Evolutionary conservation across 1,139 yeast species (phyloP).

Genomic region (Debaryomyces nepalensis): DNA sequence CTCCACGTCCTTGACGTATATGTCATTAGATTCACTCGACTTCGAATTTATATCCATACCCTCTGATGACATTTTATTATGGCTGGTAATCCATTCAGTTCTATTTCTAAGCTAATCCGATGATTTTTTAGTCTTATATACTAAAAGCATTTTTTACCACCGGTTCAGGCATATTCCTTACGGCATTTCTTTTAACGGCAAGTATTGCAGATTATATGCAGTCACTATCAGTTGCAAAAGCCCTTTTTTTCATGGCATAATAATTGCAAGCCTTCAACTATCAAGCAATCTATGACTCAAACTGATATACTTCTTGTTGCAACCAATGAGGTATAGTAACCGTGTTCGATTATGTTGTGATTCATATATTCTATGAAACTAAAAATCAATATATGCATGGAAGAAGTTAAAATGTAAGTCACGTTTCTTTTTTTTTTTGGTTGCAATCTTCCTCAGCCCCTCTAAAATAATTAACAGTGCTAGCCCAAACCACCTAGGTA

Average conservation of each 20-base stretch:
- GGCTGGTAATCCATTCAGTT: too few relatives aligned
- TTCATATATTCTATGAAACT: too few relatives aligned
- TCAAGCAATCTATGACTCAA: not conserved
- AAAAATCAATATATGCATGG: slow-evolving; percentile 3
- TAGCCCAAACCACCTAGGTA: too few relatives aligned
- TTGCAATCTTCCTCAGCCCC: too few relatives aligned
- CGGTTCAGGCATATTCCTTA: slow-evolving; percentile 4
- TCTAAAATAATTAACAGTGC: too few relatives aligned
- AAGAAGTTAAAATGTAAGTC: not conserved
- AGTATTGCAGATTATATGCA: slow-evolving; percentile 1
- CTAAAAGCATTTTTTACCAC: not conserved
- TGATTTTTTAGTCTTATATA: not conserved
- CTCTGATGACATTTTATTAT: slow-evolving; percentile 3
- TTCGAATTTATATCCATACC: slow-evolving; percentile 6
- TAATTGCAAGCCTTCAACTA: not conserved
- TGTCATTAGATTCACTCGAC: not conserved
- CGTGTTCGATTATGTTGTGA: too few relatives aligned
- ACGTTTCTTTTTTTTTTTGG: slow-evolving; percentile 1
- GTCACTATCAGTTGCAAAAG: slow-evolving; percentile 1
- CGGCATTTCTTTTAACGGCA: slow-evolving; percentile 5
- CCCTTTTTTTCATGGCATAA: not conserved
- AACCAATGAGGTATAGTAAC: not conserved
- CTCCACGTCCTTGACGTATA: not conserved
- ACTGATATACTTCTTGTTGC: not conserved
- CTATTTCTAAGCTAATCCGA: not conserved